Evolutionary conservation across 208 protist species (phyloP), one percentile per base, ranked within the genome.

Genomic region (Sergeia podlipaevii): DNA sequence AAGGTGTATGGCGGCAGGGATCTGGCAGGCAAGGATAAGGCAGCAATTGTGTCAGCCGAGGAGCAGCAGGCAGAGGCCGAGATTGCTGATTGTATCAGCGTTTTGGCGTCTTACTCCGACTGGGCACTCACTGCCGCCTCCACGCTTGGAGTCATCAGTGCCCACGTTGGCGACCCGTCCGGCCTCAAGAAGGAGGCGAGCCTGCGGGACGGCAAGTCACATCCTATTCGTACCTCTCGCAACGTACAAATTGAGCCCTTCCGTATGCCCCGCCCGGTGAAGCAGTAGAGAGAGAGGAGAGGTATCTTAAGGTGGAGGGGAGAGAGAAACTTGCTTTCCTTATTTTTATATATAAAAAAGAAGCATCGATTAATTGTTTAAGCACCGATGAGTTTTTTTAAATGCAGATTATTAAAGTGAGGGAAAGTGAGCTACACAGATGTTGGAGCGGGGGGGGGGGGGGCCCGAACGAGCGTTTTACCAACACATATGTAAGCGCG

Each of bases 241-340:
- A 60, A 68, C 36, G 74, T 90, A 38, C 74, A 95, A 18, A 95
- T 95, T 42, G 70, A 61, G 30, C 63, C 69, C 0, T 34, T 92
- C 32, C 29, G 44, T 4, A 60, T 82, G 4, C 23, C 39, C 0
- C 63, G 65, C 7, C 33, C 52, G 53, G 53, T 54, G 2, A 71
- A 65, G n/a, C n/a, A n/a, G n/a, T n/a, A n/a, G n/a, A n/a, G n/a
- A n/a, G n/a, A n/a, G n/a, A n/a, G n/a, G n/a, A n/a, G n/a, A n/a
- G n/a, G n/a, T n/a, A n/a, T n/a, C n/a, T n/a, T n/a, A n/a, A n/a
- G n/a, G n/a, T n/a, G n/a, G n/a, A n/a, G n/a, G n/a, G n/a, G n/a
- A n/a, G n/a, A n/a, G n/a, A n/a, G n/a, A n/a, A n/a, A n/a, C n/a
- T n/a, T n/a, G n/a, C n/a, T n/a, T n/a, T n/a, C n/a, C n/a, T n/a